These are phyloP conservation scores for Vicia faba DNA, from an alignment of 306 rosid genomes.

Conservation along the genomic window DNA sequence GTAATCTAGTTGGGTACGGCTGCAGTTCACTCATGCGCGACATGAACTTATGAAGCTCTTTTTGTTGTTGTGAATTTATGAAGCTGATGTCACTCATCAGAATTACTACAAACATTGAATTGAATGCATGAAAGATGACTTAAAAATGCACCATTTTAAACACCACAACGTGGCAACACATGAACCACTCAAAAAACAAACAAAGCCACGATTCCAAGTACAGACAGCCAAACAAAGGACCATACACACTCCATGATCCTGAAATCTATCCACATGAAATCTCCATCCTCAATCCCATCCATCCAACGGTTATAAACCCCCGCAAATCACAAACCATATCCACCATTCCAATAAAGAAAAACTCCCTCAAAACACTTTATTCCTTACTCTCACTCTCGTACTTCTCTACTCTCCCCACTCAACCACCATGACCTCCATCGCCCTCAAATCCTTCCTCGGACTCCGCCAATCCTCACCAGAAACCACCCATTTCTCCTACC, in stretches of 20 bases:
- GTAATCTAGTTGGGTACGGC: no score
- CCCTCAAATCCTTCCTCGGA: conserved; percentile 82
- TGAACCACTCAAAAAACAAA: conserved; percentile 26
- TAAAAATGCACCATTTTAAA: neutral
- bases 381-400: neutral
- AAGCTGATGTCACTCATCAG: neutral
- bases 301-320: conserved; percentile 52
- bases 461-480: conserved; percentile 81
- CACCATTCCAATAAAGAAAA: conserved; percentile 18
- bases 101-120: neutral
- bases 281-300: conserved; percentile 30
- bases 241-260: conserved; percentile 32
- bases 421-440: conserved; percentile 66
- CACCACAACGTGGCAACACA: conserved; percentile 52
- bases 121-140: neutral
- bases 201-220: neutral
- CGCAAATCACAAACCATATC: conserved; percentile 68
- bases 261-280: conserved; percentile 66
- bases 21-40: no score
- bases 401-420: neutral
- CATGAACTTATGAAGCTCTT: no score
- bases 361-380: neutral
- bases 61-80: neutral
- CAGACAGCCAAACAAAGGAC: neutral
- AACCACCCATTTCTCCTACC: conserved; percentile 45